phyloP scores from a whole-genome alignment of 352 stramenopile species.

The Thraustotheca clavata region DNA sequence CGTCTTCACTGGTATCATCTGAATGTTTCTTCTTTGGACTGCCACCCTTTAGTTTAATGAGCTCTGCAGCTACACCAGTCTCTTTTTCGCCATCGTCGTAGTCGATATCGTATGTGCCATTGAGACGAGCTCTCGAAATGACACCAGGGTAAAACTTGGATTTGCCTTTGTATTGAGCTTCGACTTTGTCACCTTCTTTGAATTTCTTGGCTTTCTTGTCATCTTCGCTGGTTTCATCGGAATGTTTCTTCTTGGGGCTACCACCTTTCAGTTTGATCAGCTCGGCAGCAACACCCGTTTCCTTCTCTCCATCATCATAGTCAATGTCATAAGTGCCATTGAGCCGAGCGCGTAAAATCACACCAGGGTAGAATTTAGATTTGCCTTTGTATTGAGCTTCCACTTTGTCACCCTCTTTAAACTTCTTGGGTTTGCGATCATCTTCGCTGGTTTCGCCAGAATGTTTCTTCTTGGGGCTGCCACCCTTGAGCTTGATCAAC shows the following conservation, averaged over 20 bases:
- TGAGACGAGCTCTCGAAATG: slow-evolving; percentile 28
- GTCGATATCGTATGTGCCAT: slow-evolving; percentile 39
- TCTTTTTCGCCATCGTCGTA: slow-evolving; percentile 48
- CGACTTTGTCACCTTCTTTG: slow-evolving; percentile 25
- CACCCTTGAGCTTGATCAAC: slow-evolving; percentile 30
- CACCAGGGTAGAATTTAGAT: slow-evolving; percentile 62
- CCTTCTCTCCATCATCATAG: slow-evolving; percentile 35
- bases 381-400: slow-evolving; percentile 57
- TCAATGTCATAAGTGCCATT: slow-evolving; percentile 34
- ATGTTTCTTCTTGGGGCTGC: slow-evolving; percentile 18
- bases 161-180: slow-evolving; percentile 30
- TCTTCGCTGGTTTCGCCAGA: slow-evolving; percentile 18
- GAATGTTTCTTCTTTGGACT: slow-evolving; percentile 14
- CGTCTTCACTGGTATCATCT: slow-evolving; percentile 20
- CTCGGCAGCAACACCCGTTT: slow-evolving; percentile 15
- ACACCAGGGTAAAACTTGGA: slow-evolving; percentile 31
- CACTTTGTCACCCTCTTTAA: slow-evolving; percentile 40
- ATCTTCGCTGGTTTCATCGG: slow-evolving; percentile 15
- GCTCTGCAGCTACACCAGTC: slow-evolving; percentile 18
- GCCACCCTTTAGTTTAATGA: slow-evolving; percentile 31
- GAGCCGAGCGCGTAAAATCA: slow-evolving; percentile 35
- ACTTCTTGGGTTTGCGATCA: slow-evolving; percentile 22
- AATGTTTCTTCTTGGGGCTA: slow-evolving; percentile 17
- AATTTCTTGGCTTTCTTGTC: slow-evolving; percentile 21
- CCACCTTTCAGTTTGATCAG: slow-evolving; percentile 27